phyloP scores from a whole-genome alignment of 306 rosid species.

The Malus fusca region DNA sequence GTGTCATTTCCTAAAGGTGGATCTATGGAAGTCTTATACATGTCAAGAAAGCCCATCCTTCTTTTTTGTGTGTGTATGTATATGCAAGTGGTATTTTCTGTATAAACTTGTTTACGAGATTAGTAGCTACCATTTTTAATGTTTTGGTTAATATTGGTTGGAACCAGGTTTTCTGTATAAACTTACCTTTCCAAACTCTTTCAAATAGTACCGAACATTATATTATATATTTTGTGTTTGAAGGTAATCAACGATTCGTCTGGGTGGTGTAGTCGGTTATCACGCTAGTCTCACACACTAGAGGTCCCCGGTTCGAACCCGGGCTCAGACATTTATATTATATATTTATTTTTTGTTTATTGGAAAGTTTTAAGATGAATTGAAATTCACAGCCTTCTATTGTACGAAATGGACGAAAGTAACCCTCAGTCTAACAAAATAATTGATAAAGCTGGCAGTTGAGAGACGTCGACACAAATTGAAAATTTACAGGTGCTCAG shows the following conservation, averaged over 20 bases:
- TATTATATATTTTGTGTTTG: no score
- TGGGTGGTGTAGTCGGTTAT: slow-evolving; percentile 83
- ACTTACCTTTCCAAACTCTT: not conserved
- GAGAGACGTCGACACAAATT: not conserved
- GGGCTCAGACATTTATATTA: slow-evolving; percentile 49
- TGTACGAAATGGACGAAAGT: no score
- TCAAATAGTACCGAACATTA: not conserved
- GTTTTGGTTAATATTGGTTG: no score
- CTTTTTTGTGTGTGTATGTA: not conserved
- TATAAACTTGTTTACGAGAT: not conserved
- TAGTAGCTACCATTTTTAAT: no score
- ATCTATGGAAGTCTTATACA: no score
- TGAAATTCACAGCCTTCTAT: no score
- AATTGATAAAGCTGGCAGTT: no score
- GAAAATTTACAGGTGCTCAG: not conserved
- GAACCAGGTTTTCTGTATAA: no score
- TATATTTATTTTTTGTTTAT: not conserved
- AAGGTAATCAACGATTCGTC: not conserved
- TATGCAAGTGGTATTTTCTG: no score
- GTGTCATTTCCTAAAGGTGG: not conserved
- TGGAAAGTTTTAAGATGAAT: no score
- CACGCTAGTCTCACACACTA: slow-evolving; percentile 90
- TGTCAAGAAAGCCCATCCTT: not conserved
- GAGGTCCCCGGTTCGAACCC: slow-evolving; percentile 86
- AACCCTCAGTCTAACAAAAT: no score